Conservation (phyloP, 345 rosid genomes). For the Moricandia moricandioides region DNA sequence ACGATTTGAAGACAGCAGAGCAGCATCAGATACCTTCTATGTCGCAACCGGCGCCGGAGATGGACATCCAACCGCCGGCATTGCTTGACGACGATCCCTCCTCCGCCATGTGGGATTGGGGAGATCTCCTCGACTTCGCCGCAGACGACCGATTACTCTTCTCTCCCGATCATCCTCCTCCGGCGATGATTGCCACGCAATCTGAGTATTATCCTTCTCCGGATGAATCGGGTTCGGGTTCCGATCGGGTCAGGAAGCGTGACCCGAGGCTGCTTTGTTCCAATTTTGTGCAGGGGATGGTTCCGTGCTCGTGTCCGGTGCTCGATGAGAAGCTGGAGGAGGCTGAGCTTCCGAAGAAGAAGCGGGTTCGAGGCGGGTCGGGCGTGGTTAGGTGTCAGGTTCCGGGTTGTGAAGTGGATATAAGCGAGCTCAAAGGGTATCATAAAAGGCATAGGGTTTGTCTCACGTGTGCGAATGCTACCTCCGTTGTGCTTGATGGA, state of each 20-base stretch:
- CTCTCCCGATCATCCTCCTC: slow-evolving; percentile 27
- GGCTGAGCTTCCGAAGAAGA: slow-evolving; percentile 66
- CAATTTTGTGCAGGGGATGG: slow-evolving; percentile 71
- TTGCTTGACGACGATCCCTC: slow-evolving; percentile 44
- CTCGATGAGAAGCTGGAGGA: slow-evolving; percentile 60
- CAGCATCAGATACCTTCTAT: slow-evolving; percentile 11
- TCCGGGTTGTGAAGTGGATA: slow-evolving; percentile 76
- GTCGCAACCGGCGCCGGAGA: slow-evolving; percentile 35
- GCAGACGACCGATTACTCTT: slow-evolving; percentile 54
- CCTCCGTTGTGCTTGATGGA: slow-evolving; percentile 59
- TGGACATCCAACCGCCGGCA: slow-evolving; percentile 45
- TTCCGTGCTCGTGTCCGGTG: slow-evolving; percentile 95
- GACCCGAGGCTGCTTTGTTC: slow-evolving; percentile 86
- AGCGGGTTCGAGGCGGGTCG: slow-evolving; percentile 44
- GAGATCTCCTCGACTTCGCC: slow-evolving; percentile 75
- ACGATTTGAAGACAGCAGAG: neutral
- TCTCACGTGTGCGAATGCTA: slow-evolving; percentile 72
- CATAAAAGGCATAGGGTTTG: slow-evolving; percentile 89
- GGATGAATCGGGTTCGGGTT: slow-evolving; percentile 17
- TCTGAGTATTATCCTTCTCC: slow-evolving; percentile 32
- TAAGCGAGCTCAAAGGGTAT: slow-evolving; percentile 89
- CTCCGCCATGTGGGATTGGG: slow-evolving; percentile 79
- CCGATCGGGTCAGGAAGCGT: slow-evolving; percentile 74
- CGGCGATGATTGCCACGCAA: slow-evolving; percentile 10
- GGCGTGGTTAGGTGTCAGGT: slow-evolving; percentile 68